Percentiles rank a stretch among this genome's conserved stretches.
phyloP scores from a whole-genome alignment of 2,329 filamentous ascomycete species.

The Didymella keratinophila region DNA sequence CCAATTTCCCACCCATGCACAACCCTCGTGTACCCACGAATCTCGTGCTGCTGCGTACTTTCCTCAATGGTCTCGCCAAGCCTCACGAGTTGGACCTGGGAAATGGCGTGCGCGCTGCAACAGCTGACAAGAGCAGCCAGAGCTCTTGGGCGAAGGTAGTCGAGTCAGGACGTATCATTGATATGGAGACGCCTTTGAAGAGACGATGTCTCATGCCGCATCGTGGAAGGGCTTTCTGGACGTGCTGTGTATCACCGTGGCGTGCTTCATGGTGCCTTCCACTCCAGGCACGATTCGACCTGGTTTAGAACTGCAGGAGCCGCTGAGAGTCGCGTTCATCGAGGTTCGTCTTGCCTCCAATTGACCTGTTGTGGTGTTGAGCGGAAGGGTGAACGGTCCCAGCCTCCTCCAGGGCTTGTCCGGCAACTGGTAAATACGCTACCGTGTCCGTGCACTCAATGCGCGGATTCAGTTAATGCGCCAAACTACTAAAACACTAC shows the following conservation, averaged over 20 bases:
- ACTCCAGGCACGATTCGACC: too few species aligned
- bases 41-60: neutral
- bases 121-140: neutral
- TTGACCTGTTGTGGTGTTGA: too few species aligned
- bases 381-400: too few species aligned
- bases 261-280: neutral
- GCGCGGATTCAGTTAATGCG: too few species aligned
- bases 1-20: constrained; percentile 14
- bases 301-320: too few species aligned
- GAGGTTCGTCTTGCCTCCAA: too few species aligned
- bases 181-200: neutral
- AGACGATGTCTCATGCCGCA: neutral
- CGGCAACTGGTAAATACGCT: too few species aligned
- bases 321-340: too few species aligned
- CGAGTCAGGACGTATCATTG: neutral
- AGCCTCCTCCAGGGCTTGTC: too few species aligned
- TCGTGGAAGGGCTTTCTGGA: neutral
- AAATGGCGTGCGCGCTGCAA: neutral
- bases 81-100: neutral
- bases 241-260: neutral
- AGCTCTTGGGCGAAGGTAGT: neutral
- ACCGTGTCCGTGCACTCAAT: too few species aligned
- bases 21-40: neutral
- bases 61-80: constrained; percentile 1
- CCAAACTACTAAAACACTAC: too few species aligned